Evolutionary conservation across 192 early-diverging fungal genomes (phyloP), one percentile per base, ranked within the genome.

Genomic region (Backusella tarrabulga): DNA sequence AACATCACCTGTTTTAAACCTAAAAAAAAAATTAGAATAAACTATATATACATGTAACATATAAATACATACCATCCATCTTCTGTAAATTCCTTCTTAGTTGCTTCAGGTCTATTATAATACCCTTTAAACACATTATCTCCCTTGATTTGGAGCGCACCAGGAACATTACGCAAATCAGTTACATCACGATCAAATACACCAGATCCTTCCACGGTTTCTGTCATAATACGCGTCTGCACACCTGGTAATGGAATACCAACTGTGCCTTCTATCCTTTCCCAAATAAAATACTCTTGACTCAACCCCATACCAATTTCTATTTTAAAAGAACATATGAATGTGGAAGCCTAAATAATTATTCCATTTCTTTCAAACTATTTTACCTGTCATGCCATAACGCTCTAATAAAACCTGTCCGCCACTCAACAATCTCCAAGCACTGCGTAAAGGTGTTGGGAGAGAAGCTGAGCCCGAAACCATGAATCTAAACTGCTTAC

Each of bases 291-390:
- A 79, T 85, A 89, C 23, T 80, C 85, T 54, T 90, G 87, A 54
- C 93, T 91, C 36, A 97, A 83, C n/a, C 88, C 95, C 95, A 97
- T 97, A 34, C 95, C 95, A 72, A 95, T 92, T 76, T 97, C 95
- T 34, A 42, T 29, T 26, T 50, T 14, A 44, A 44, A 44, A 44
- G 14, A 17, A 14, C 14, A 5, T 44, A 44, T 44, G 15, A 44
- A 44, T 44, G 19, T 17, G 42, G 15, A 15, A 15, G 15, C 38
- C 9, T 40, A 3, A 32, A 11, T 40, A 40, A 3, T 12, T 11
- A 40, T 40, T 12, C 38, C 38, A 40, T 14, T 36, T 68, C 12
- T 68, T 68, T 34, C 40, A 44, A 17, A 1, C 42, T 14, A 3
- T 44, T 14, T 50, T 75, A 79, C 78, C 78, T 50, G 91, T 94